Evolutionary conservation across 345 rosid species (phyloP), one percentile per base, ranked within the genome.

Genomic region (Zanthoxylum bungeanum): DNA sequence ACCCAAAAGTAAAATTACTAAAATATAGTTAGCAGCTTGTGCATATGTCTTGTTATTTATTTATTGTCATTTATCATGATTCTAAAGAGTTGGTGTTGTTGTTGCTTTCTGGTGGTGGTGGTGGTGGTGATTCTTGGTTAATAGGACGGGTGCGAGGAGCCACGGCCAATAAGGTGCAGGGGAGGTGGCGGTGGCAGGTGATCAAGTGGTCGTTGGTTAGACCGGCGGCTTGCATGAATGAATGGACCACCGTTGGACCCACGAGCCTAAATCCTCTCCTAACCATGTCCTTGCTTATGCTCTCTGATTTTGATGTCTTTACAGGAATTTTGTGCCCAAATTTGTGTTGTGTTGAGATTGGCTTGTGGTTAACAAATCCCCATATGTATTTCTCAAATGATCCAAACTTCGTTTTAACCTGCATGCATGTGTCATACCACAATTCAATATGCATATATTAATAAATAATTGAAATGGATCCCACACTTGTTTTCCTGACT

Each of bases 221-320:
- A 64, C 93, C 93, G 2, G 84, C 84, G 25, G 89, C 87, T 75
- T 88, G 90, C 93, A 88, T 80, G 84, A 88, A 86, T 36, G 89
- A 88, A 71, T 88, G 86, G 60, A 88, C 81, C 68, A 86, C 83
- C 1, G 89, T 86, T 4, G 90, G 89, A 57, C 93, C 93, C 17
- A 82, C 90, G 22, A 71, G 73, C 80, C 89, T 73, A 58, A 88
- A 86, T 1, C 90, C 93, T 31, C 89, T 80, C 75, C 86, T 80
- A 49, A 88, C 81, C 93, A 88, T 86, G 82, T 88, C 93, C 71
- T 86, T 88, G 85, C 93, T 88, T 74, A 88, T 86, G 71, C 74
- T 81, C 46, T 88, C 93, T 17, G 93, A 86, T 71, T 86, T 88
- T 36, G 93, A 86, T 3, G 93, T 88, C 85, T 86, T 88, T 1